Conservation (phyloP, 177 flowering plant genomes). For the Vitis hybrid region DNA sequence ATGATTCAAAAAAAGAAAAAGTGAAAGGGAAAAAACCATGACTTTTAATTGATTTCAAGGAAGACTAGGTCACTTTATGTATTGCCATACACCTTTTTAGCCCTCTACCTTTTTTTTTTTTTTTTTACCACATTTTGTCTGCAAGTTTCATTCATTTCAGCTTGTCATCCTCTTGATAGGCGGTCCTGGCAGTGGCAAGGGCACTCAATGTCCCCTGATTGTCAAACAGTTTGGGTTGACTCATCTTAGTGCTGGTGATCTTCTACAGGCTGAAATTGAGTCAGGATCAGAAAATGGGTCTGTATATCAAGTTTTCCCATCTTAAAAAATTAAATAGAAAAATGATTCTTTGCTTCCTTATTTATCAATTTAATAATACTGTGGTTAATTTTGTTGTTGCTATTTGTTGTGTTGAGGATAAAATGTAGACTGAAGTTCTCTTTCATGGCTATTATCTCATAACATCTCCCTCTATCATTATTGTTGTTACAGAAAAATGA, state of each 20-base stretch:
- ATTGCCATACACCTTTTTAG: no score
- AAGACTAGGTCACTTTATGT: no score
- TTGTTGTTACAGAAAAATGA: slow-evolving; percentile 4
- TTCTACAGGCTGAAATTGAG: slow-evolving; percentile 52
- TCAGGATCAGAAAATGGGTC: slow-evolving; percentile 50
- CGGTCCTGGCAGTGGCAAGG: slow-evolving; percentile 72
- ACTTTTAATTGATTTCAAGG: no score
- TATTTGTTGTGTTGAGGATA: not conserved
- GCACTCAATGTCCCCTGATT: slow-evolving; percentile 60
- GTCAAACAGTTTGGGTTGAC: slow-evolving; percentile 45
- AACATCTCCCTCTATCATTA: not conserved
- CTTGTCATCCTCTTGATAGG: slow-evolving; percentile 26
- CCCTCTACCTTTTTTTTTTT: not conserved
- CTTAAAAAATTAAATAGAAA: not conserved
- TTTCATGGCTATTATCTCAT: not conserved
- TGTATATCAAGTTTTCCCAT: not conserved
- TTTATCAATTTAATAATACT: not conserved
- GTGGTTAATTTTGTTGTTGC: not conserved
- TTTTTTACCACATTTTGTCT: no score
- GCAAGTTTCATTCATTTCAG: no score
- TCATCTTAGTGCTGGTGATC: slow-evolving; percentile 65
- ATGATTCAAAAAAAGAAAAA: no score
- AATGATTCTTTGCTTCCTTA: not conserved
- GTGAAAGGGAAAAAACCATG: no score
- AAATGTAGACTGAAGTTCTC: not conserved